Conservation (phyloP, 2,329 filamentous ascomycete species). For the Bipolaris oryzae region DNA sequence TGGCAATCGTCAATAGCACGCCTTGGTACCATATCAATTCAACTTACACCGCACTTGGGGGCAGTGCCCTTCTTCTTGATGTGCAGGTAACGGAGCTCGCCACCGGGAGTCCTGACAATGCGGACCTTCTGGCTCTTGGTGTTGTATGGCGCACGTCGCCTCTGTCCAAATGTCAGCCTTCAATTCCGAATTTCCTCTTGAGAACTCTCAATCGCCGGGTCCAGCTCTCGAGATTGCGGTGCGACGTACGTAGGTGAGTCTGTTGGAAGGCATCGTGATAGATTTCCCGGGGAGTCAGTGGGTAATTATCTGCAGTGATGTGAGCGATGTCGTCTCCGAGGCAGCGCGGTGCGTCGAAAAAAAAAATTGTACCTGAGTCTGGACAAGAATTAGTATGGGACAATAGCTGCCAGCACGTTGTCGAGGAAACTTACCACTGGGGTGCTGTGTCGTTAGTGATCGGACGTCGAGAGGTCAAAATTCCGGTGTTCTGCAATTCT, state of each 20-base stretch:
- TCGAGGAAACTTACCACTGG: constrained; percentile 40
- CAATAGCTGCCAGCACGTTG: constrained; percentile 19
- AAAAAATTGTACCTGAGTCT: constrained; percentile 37
- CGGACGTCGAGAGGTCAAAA: constrained; percentile 18
- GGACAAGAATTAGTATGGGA: constrained; percentile 14
- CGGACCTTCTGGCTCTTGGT: constrained; percentile 96
- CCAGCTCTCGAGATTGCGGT: constrained; percentile 18
- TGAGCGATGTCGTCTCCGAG: constrained; percentile 30
- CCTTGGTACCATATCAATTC: not conserved
- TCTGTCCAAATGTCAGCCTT: constrained; percentile 51
- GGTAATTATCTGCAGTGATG: constrained; percentile 35
- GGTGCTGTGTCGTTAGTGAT: constrained; percentile 42
- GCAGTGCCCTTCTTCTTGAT: constrained; percentile 99
- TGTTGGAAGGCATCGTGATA: constrained; percentile 59
- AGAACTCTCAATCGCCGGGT: constrained; percentile 13
- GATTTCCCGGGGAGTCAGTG: constrained; percentile 46
- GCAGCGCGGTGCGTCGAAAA: constrained; percentile 5
- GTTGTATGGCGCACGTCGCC: constrained; percentile 78
- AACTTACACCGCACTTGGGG: constrained; percentile 76
- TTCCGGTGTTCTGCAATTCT: constrained; percentile 13
- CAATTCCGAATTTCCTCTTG: constrained; percentile 3
- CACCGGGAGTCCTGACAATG: constrained; percentile 78
- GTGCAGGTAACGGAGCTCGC: constrained; percentile 94
- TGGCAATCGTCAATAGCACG: constrained; percentile 55
- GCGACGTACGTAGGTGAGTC: constrained; percentile 63